Evolutionary conservation across 345 rosid genomes (phyloP), one percentile per base, ranked within the genome.

Genomic region (Gossypium anomalum): DNA sequence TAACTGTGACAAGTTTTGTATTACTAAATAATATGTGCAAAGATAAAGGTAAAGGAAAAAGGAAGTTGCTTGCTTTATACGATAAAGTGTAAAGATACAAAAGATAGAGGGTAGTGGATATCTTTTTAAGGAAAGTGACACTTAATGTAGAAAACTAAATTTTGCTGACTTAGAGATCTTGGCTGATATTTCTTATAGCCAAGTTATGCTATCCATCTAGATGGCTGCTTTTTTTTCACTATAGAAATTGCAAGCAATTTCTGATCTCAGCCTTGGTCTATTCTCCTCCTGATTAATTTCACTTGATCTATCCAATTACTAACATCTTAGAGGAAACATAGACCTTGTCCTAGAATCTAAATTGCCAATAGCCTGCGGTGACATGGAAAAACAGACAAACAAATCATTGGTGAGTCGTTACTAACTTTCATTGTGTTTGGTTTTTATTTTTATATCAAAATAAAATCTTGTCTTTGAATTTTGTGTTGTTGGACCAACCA

Each of bases 101-200:
- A 48, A 48, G 71, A 49, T 11, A 6, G 17, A 43, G 20, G 72
- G 11, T 48, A 68, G 44, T 27, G 58, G 23, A 69, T 45, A 49
- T 69, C 44, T 51, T 69, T 49, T 49, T 27, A 49, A 25, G 59
- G 58, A 69, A 67, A 51, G 59, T 69, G 72, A 51, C 72, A 49
- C 17, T 9, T 68, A 56, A 16, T 19, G 17, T 25, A 22, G 59
- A 27, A 69, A 49, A 27, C 9, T 15, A 49, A 49, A 23, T 16
- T 49, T 4, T 51, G 9, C 44, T 27, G 44, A 55, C 59, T 13
- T 49, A 49, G 59, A 25, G 58, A 68, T 68, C 58, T 68, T 43
- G 3, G 22, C 9, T 9, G 14, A 68, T 48, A 25, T 49, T 49
- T 68, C 58, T 25, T 68, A 48, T 49, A 15, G 57, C 43, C 44